Conservation (phyloP, 129 eudicot genomes). For the Mikania micrantha region DNA sequence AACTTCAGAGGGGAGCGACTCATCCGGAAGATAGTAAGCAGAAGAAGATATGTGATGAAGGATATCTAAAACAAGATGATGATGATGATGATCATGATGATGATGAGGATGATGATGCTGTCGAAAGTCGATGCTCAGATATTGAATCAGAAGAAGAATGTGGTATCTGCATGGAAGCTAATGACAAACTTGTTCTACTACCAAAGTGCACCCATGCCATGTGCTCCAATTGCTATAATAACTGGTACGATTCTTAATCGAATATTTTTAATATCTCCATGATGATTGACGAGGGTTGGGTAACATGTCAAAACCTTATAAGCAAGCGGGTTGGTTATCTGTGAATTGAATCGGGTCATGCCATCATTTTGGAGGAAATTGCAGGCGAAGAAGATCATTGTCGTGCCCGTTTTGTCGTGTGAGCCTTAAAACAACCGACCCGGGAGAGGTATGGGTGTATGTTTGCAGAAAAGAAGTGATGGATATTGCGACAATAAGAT, state of each 20-base stretch:
- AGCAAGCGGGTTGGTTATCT: background rate
- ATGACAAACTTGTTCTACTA: slow-evolving; percentile 50
- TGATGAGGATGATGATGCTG: background rate
- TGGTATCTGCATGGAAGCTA: slow-evolving; percentile 71
- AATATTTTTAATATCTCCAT: background rate
- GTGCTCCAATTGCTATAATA: slow-evolving; percentile 60
- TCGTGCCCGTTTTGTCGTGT: slow-evolving; percentile 76
- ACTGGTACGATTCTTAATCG: slow-evolving; percentile 38
- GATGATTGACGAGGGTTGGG: background rate
- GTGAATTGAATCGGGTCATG: background rate
- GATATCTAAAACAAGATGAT: slow-evolving; percentile 38
- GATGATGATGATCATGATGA: slow-evolving; percentile 3
- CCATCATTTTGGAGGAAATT: background rate
- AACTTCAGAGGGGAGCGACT: slow-evolving; percentile 56
- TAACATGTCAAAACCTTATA: background rate
- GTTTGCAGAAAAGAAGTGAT: slow-evolving; percentile 42
- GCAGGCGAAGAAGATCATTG: slow-evolving; percentile 55
- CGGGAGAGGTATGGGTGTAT: slow-evolving; percentile 58
- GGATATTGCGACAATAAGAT: slow-evolving; percentile 40
- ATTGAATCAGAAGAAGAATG: slow-evolving; percentile 70
- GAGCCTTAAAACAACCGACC: slow-evolving; percentile 47
- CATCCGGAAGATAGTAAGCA: slow-evolving; percentile 57
- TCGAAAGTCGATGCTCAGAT: slow-evolving; percentile 30
- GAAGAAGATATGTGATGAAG: slow-evolving; percentile 38
- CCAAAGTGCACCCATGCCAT: slow-evolving; percentile 61